Percentiles rank a stretch among this genome's conserved stretches.
phyloP scores from a whole-genome alignment of 805 yeast species.

The Barnettozyma sp. region DNA sequence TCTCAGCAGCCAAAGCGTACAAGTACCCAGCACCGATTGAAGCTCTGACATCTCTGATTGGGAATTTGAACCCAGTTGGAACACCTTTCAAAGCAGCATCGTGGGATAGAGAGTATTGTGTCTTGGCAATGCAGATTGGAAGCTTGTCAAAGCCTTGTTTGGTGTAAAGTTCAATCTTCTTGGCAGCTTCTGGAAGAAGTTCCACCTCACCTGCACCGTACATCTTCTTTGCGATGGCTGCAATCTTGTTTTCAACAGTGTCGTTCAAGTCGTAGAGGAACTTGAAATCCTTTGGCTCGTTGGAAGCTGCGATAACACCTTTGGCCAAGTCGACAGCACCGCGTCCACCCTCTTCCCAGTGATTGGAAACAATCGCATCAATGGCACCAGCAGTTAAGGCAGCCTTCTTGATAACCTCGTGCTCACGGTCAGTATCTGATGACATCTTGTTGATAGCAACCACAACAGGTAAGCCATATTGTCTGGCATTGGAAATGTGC shows the following conservation, averaged over 20 bases:
- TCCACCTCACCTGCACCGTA: constrained; percentile 88
- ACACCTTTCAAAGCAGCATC: constrained; percentile 92
- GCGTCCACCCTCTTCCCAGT: constrained; percentile 93
- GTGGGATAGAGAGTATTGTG: constrained; percentile 93
- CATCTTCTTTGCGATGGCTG: constrained; percentile 77
- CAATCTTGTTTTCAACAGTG: constrained; percentile 73
- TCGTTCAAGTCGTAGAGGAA: constrained; percentile 66
- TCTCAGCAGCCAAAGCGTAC: constrained; percentile 94
- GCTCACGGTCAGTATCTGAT: constrained; percentile 76
- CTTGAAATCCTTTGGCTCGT: constrained; percentile 42
- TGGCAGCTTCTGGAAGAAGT: constrained; percentile 71
- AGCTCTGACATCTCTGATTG: constrained; percentile 89
- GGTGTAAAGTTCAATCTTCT: constrained; percentile 73
- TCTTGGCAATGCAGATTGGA: constrained; percentile 96
- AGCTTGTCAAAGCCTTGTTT: constrained; percentile 83
- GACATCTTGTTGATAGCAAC: constrained; percentile 90
- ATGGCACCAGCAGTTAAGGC: constrained; percentile 88
- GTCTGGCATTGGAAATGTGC: constrained; percentile 80
- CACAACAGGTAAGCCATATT: constrained; percentile 85
- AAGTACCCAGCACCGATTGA: constrained; percentile 96
- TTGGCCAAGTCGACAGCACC: constrained; percentile 84
- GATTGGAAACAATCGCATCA: constrained; percentile 85
- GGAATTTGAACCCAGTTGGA: constrained; percentile 89
- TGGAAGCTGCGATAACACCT: constrained; percentile 71
- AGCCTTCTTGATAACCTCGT: constrained; percentile 69